phyloP scores from a whole-genome alignment of 2,329 filamentous ascomycete genomes.

The Trichocomaceae sp. region DNA sequence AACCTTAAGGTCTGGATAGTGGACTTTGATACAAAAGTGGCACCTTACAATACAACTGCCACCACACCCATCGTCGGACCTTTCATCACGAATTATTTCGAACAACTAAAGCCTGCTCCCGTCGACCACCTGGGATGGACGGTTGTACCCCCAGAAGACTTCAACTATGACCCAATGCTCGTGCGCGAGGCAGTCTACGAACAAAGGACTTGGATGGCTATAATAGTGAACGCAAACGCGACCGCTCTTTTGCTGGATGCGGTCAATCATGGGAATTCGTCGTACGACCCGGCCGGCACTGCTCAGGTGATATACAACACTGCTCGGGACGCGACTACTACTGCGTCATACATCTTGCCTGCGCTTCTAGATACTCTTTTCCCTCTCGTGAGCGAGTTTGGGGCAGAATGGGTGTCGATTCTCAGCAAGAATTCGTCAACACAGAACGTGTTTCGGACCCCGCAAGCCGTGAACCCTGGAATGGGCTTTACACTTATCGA shows the following conservation, averaged over 20 bases:
- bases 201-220: slow-evolving; percentile 53
- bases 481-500: slow-evolving; percentile 53
- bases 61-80: slow-evolving; percentile 51
- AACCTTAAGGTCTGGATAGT: slow-evolving; percentile 53
- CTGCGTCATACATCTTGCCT: slow-evolving; percentile 49
- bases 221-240: slow-evolving; percentile 58
- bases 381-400: slow-evolving; percentile 45
- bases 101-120: slow-evolving; percentile 37
- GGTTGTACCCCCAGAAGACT: slow-evolving; percentile 45
- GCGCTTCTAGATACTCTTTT: slow-evolving; percentile 44
- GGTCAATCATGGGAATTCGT: slow-evolving; percentile 48
- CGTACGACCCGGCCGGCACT: slow-evolving; percentile 55
- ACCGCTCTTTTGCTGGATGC: slow-evolving; percentile 52
- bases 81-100: slow-evolving; percentile 42
- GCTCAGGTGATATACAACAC: slow-evolving; percentile 52
- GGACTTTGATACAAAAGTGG: slow-evolving; percentile 54
- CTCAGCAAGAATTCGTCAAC: slow-evolving; percentile 39
- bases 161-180: slow-evolving; percentile 49
- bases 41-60: slow-evolving; percentile 42
- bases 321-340: slow-evolving; percentile 52
- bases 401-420: slow-evolving; percentile 33
- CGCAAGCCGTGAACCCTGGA: slow-evolving; percentile 51
- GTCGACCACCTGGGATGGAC: slow-evolving; percentile 46
- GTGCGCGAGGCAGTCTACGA: slow-evolving; percentile 56
- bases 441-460: slow-evolving; percentile 25